A percentile compares a stretch with the other conserved stretches of the same genome.
Conservation (phyloP, 2,329 filamentous ascomycete genomes). For the Zasmidium citrigriseum region DNA sequence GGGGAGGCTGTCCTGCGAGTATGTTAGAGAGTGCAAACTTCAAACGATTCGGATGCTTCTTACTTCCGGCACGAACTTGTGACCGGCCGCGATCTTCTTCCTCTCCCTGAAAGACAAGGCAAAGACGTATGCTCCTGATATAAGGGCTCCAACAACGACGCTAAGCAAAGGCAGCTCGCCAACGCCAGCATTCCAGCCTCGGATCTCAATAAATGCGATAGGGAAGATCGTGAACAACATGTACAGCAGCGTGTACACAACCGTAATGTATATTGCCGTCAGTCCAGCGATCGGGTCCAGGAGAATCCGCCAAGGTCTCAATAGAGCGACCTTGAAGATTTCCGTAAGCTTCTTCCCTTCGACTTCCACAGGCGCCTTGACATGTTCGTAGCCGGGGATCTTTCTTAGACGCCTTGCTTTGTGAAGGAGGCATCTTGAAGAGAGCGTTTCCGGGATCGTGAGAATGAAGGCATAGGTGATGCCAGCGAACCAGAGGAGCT, state of each 20-base stretch:
- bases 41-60: constrained; percentile 21
- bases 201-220: constrained; percentile 63
- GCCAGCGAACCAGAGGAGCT: constrained; percentile 43
- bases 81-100: constrained; percentile 41
- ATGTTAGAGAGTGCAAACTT: not conserved
- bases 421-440: constrained; percentile 51
- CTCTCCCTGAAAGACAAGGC: constrained; percentile 42
- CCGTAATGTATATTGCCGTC: constrained; percentile 66
- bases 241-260: constrained; percentile 53
- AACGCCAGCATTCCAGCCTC: constrained; percentile 61
- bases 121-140: constrained; percentile 48
- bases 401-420: constrained; percentile 54
- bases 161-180: constrained; percentile 54
- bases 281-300: constrained; percentile 72
- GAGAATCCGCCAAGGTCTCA: constrained; percentile 68
- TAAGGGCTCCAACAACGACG: constrained; percentile 49
- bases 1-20: constrained; percentile 6
- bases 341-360: constrained; percentile 34
- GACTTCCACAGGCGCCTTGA: constrained; percentile 52
- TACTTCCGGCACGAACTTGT: constrained; percentile 47
- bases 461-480: constrained; percentile 41
- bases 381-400: constrained; percentile 48
- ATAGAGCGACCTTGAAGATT: constrained; percentile 59
- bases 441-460: constrained; percentile 61
- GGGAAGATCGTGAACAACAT: constrained; percentile 53